Evolutionary conservation across 345 rosid species (phyloP), one percentile per base, ranked within the genome.

Genomic region (Dimocarpus longan): DNA sequence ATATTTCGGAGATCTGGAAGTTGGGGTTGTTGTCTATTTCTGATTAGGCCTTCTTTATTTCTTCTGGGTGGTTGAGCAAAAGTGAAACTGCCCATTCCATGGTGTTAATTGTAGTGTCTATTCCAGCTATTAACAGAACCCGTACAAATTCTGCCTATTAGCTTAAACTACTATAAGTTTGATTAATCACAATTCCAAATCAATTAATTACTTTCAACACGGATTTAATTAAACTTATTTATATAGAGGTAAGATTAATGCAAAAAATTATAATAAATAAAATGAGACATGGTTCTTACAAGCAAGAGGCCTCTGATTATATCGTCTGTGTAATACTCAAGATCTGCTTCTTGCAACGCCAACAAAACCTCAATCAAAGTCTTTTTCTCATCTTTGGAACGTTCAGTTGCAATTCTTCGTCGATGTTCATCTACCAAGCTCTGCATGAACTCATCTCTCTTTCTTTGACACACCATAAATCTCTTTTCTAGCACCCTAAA

Each of bases 311-410:
- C 88, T 76, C 74, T 85, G 87, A 91, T 87, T 64, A 82, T 86
- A n/a, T 76, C 84, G 97, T 26, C 28, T 26, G 28, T 26, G 28
- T 26, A 26, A 26, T 26, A 26, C 28, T 26, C 28, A 0, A 1
- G 90, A 64, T 86, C 90, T 3, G 84, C 66, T 77, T 87, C 86
- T 79, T 85, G 93, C 79, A 82, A 68, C 48, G 81, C 68, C 46
- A 89, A 66, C 83, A 90, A 71, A 73, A 83, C 86, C 70, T 88
- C 86, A 80, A 91, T 81, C 87, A 93, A 77, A 6, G 86, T 91
- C 79, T 81, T 84, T 24, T 70, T 81, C 85, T 75, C 82, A 44
- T 76, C 80, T 71, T 64, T 69, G 5, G 11, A 68, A 63, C 52
- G 19, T 2, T 70, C 57, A 3, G 3, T 68, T 5, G 13, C 54